phyloP scores from a whole-genome alignment of 2,329 filamentous ascomycete genomes.

The Tolypocladium nubicola region DNA sequence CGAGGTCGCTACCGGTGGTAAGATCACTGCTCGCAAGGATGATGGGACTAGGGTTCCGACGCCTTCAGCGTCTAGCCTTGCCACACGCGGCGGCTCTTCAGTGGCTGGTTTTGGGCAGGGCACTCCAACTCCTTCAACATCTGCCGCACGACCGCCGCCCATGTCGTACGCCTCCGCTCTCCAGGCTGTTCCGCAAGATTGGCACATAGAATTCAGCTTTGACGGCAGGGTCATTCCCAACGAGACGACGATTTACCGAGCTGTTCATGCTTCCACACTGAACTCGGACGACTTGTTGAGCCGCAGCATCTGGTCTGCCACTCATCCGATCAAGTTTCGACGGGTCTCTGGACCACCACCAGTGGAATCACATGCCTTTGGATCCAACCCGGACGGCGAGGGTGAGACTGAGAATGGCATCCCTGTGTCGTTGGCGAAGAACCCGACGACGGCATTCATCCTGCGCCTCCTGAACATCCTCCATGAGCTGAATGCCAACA shows the following conservation, averaged over 20 bases:
- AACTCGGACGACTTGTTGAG: constrained; percentile 52
- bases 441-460: constrained; percentile 78
- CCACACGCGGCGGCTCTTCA: constrained; percentile 28
- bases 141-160: constrained; percentile 45
- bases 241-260: constrained; percentile 92
- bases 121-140: constrained; percentile 37
- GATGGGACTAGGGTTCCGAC: constrained; percentile 82
- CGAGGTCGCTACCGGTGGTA: constrained; percentile 77
- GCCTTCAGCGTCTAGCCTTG: constrained; percentile 49
- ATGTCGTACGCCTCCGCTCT: constrained; percentile 80
- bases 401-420: constrained; percentile 50
- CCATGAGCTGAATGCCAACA: constrained; percentile 84
- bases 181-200: constrained; percentile 74
- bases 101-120: constrained; percentile 23
- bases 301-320: constrained; percentile 78
- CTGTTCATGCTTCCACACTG: constrained; percentile 58
- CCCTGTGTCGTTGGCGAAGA: constrained; percentile 70
- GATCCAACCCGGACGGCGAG: constrained; percentile 31
- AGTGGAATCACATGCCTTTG: constrained; percentile 56
- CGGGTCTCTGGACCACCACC: constrained; percentile 76
- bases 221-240: constrained; percentile 75
- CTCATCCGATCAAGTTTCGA: constrained; percentile 87
- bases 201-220: constrained; percentile 94
- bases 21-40: constrained; percentile 83
- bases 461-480: constrained; percentile 79